A percentile compares a stretch with the other conserved stretches of the same genome.
Evolutionary conservation across 768 basidiomycete species (phyloP).

Genomic region (Lactifluus hygrophoroides): DNA sequence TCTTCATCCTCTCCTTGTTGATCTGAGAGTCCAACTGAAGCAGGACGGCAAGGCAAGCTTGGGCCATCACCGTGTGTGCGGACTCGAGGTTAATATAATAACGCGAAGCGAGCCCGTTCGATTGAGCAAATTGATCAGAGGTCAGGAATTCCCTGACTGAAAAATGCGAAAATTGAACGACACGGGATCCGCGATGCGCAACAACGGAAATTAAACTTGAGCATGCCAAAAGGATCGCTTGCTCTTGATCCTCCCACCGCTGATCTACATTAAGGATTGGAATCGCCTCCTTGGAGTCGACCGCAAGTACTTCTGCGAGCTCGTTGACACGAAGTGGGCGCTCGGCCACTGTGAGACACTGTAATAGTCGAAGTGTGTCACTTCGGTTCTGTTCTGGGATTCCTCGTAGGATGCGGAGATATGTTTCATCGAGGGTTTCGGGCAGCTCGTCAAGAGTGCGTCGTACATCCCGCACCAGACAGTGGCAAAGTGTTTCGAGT

Average conservation of each 20-base stretch:
- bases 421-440: neutral
- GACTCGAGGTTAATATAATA: neutral
- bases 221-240: neutral
- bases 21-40: neutral
- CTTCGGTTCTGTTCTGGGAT: neutral
- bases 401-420: neutral
- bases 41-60: neutral
- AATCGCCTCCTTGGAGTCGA: neutral
- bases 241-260: neutral
- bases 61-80: neutral
- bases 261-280: neutral
- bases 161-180: conserved; percentile 1
- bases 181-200: neutral
- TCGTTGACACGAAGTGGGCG: neutral
- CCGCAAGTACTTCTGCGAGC: neutral
- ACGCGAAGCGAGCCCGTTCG: no score
- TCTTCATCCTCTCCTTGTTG: neutral
- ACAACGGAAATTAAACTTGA: neutral
- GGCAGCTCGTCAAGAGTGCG: neutral
- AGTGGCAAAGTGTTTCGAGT: neutral
- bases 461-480: neutral
- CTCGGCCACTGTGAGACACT: neutral
- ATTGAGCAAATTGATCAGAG: neutral
- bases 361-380: neutral
- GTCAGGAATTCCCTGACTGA: neutral